phyloP scores from a whole-genome alignment of 805 yeast genomes.

The Ogataea naganishii region DNA sequence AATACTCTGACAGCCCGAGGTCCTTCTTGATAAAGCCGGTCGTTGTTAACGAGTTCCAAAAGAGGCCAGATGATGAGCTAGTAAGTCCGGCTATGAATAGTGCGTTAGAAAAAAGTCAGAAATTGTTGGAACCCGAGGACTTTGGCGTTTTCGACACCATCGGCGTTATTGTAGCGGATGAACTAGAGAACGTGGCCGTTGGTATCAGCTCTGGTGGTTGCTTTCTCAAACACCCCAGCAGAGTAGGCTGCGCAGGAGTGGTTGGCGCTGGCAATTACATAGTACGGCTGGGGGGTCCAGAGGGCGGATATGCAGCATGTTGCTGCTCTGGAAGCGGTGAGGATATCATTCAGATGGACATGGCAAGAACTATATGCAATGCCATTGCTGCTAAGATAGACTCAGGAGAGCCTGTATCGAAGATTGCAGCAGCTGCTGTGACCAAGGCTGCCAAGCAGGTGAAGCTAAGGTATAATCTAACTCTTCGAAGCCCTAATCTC shows the following conservation, averaged over 20 bases:
- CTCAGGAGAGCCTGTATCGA: constrained; percentile 6
- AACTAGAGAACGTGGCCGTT: constrained; percentile 8
- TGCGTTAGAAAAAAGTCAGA: not conserved
- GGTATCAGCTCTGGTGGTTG: constrained; percentile 49
- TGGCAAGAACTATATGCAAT: constrained; percentile 26
- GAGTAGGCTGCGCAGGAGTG: constrained; percentile 48
- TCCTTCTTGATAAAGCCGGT: constrained; percentile 25
- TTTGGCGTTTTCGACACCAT: constrained; percentile 32
- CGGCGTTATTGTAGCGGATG: constrained; percentile 26
- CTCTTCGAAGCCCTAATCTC: no score
- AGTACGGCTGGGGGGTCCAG: constrained; percentile 9
- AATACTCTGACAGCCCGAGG: constrained; percentile 12
- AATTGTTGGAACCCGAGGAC: constrained; percentile 1
- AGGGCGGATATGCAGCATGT: constrained; percentile 7
- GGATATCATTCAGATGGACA: constrained; percentile 35
- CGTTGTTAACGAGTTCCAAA: constrained; percentile 13
- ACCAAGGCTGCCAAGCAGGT: no score
- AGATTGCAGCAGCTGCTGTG: no score
- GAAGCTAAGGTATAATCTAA: no score
- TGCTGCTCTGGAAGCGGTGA: constrained; percentile 52
- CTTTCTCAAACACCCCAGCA: constrained; percentile 36
- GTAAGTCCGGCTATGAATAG: constrained; percentile 1
- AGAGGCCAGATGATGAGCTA: constrained; percentile 3
- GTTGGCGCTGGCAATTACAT: constrained; percentile 35
- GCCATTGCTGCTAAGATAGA: constrained; percentile 6